Evolutionary conservation across 306 rosid genomes (phyloP).

Genomic region (Lathyrus sativus): DNA sequence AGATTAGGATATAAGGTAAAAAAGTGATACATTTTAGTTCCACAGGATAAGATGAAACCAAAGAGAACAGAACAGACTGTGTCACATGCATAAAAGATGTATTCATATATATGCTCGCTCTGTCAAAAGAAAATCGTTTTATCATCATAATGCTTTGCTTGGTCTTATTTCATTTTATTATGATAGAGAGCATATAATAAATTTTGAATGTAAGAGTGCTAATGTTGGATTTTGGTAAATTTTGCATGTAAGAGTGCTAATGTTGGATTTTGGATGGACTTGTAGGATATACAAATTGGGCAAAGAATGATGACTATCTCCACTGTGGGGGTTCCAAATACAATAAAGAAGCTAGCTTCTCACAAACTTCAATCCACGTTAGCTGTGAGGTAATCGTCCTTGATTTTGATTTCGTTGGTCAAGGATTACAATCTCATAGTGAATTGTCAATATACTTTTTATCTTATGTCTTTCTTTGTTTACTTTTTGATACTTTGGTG

Average conservation of each 20-base stretch:
- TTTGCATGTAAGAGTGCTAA: slow-evolving; percentile 30
- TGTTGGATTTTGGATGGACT: slow-evolving; percentile 25
- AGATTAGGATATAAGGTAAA: background rate
- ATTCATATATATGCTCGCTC: slow-evolving; percentile 17
- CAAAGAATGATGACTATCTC: slow-evolving; percentile 98
- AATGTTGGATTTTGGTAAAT: slow-evolving; percentile 25
- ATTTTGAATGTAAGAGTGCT: slow-evolving; percentile 29
- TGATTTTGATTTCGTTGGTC: background rate
- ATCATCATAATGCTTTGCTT: slow-evolving; percentile 17
- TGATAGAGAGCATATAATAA: slow-evolving; percentile 19
- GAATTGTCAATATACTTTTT: background rate
- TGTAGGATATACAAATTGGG: slow-evolving; percentile 88
- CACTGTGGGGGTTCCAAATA: slow-evolving; percentile 97
- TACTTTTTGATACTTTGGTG: background rate
- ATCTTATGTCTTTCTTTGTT: background rate
- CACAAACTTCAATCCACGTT: slow-evolving; percentile 95
- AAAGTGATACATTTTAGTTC: background rate
- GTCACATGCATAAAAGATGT: slow-evolving; percentile 2
- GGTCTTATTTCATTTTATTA: slow-evolving; percentile 11
- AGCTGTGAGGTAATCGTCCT: slow-evolving; percentile 79
- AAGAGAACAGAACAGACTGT: background rate
- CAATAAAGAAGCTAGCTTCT: slow-evolving; percentile 84
- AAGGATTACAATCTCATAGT: background rate
- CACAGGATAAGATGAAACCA: background rate
- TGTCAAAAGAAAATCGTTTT: slow-evolving; percentile 28